phyloP scores from a whole-genome alignment of 306 rosid genomes.

The Amphicarpaea edgeworthii region DNA sequence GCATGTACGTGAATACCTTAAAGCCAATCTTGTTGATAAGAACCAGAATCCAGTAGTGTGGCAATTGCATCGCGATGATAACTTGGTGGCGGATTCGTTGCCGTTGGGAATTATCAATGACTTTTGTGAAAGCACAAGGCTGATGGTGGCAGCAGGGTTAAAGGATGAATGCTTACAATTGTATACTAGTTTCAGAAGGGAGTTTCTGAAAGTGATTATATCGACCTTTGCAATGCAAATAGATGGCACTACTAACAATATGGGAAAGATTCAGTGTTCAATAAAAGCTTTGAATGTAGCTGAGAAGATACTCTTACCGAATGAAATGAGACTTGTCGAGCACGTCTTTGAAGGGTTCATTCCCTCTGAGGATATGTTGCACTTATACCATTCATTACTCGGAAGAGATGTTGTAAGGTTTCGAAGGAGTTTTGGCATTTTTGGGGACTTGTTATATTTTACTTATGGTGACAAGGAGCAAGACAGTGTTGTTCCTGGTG shows the following conservation, averaged over 20 bases:
- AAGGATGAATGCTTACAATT: slow-evolving; percentile 68
- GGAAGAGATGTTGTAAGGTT: no score
- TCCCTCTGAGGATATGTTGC: no score
- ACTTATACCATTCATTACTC: no score
- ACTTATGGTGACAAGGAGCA: no score
- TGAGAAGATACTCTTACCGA: slow-evolving; percentile 68
- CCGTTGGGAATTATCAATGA: slow-evolving; percentile 62
- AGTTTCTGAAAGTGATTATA: slow-evolving; percentile 69
- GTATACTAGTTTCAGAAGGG: slow-evolving; percentile 64
- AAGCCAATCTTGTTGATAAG: no score
- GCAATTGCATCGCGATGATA: slow-evolving; percentile 38
- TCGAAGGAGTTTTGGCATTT: no score
- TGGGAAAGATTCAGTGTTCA: slow-evolving; percentile 43
- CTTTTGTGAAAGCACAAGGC: slow-evolving; percentile 68
- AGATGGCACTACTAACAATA: slow-evolving; percentile 59
- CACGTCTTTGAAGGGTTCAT: no score
- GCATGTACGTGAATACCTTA: not conserved
- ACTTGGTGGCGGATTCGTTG: slow-evolving; percentile 66
- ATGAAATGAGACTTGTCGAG: slow-evolving; percentile 64
- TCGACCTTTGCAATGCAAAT: slow-evolving; percentile 61
- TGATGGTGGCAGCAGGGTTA: no score
- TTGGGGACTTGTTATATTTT: no score
- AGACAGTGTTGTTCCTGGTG: no score
- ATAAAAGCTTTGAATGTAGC: slow-evolving; percentile 63
- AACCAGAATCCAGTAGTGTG: not conserved